Percentiles rank a stretch among this genome's conserved stretches.
These are phyloP conservation scores for Croton setiger DNA, from an alignment of 441 rosid species.

Conservation along the genomic window DNA sequence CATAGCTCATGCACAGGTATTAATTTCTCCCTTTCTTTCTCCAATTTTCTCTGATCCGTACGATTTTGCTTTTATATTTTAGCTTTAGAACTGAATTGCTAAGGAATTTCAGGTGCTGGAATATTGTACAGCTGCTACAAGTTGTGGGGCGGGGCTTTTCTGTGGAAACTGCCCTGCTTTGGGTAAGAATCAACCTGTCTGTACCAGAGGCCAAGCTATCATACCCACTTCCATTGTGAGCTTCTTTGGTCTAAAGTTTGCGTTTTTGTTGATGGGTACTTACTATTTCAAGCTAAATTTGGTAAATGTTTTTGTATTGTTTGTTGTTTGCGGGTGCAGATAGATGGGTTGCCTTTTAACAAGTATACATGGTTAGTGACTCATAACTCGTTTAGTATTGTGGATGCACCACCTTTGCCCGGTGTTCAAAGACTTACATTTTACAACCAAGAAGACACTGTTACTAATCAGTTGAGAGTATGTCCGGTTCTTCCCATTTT, in stretches of 20 bases:
- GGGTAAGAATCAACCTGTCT: constrained; percentile 64
- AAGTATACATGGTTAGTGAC: constrained; percentile 93
- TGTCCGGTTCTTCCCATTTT: constrained; percentile 14
- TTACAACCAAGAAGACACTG: constrained; percentile 86
- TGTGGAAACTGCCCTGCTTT: constrained; percentile 82
- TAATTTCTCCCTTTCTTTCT: constrained; percentile 17
- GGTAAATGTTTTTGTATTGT: constrained; percentile 6
- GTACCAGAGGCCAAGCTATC: constrained; percentile 82
- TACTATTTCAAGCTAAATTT: constrained; percentile 19
- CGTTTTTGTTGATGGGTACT: constrained; percentile 7
- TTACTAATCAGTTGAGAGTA: constrained; percentile 83
- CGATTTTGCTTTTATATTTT: constrained; percentile 7
- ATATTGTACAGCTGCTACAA: constrained; percentile 56
- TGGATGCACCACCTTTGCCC: constrained; percentile 70
- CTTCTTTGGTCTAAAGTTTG: constrained; percentile 14
- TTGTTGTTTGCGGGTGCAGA: constrained; percentile 26
- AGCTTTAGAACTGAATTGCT: constrained; percentile 24
- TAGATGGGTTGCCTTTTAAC: constrained; percentile 82
- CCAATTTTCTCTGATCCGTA: constrained; percentile 29
- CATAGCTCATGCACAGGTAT: constrained; percentile 32
- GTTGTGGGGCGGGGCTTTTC: constrained; percentile 70
- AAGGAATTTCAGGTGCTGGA: constrained; percentile 48
- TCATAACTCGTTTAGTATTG: constrained; percentile 88
- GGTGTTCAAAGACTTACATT: constrained; percentile 83
- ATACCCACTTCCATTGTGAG: constrained; percentile 69